These are phyloP conservation scores for Ligustrum vulgare DNA, from an alignment of 257 asterid species.

Conservation along the genomic window DNA sequence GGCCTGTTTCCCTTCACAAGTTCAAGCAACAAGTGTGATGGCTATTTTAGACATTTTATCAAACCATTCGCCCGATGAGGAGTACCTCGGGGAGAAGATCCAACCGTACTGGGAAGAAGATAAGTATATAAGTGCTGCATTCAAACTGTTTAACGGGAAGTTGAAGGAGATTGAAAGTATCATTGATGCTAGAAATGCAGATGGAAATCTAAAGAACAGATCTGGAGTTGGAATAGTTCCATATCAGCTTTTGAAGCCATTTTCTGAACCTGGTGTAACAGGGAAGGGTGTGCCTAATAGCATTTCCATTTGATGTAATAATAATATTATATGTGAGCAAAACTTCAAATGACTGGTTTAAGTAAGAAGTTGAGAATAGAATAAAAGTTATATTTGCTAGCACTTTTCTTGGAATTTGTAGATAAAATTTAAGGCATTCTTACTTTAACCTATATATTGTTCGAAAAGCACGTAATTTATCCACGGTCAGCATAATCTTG, in stretches of 20 bases:
- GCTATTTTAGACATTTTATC: conserved; percentile 63
- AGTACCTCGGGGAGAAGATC: conserved; percentile 49
- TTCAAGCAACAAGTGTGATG: conserved; percentile 56
- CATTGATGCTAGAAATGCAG: conserved; percentile 58
- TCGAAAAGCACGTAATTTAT: no score
- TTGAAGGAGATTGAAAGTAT: conserved; percentile 65
- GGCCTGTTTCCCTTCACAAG: conserved; percentile 59
- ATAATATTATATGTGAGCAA: not conserved
- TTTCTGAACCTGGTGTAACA: conserved; percentile 67
- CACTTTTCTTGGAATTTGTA: not conserved
- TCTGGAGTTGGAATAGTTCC: conserved; percentile 80
- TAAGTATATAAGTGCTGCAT: conserved; percentile 42
- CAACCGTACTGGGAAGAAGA: conserved; percentile 49
- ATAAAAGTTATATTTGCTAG: not conserved
- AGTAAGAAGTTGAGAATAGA: not conserved
- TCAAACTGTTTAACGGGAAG: conserved; percentile 45
- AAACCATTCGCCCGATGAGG: conserved; percentile 81
- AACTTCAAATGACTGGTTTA: not conserved
- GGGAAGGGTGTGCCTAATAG: conserved; percentile 79
- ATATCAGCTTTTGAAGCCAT: conserved; percentile 69
- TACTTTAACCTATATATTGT: no score
- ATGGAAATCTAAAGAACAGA: conserved; percentile 41
- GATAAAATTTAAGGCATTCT: not conserved
- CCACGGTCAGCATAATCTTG: no score
- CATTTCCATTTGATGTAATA: conserved; percentile 56